phyloP scores from a whole-genome alignment of 257 asterid genomes.

The Lithospermum erythrorhizon region DNA sequence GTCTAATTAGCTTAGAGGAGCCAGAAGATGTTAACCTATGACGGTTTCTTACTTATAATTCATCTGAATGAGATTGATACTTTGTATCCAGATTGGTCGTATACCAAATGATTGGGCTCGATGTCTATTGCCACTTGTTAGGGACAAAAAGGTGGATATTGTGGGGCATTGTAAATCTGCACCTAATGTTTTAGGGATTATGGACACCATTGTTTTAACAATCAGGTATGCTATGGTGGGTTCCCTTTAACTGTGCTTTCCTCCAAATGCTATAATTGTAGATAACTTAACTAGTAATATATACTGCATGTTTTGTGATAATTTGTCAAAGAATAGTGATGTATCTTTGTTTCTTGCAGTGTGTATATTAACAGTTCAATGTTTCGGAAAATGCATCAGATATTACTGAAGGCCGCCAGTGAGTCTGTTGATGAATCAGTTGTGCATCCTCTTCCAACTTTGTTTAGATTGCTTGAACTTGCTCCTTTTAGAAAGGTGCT shows the following conservation, averaged over 20 bases:
- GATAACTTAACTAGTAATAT: background rate
- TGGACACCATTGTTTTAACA: constrained; percentile 66
- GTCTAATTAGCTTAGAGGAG: background rate
- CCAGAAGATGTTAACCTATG: background rate
- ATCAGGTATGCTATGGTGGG: constrained; percentile 39
- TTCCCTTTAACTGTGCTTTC: background rate
- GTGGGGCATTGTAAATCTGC: constrained; percentile 72
- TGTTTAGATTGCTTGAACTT: constrained; percentile 71
- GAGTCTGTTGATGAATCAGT: constrained; percentile 56
- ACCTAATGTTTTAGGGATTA: constrained; percentile 66
- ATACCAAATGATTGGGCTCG: constrained; percentile 97
- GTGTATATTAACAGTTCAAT: constrained; percentile 69
- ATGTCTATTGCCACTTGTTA: constrained; percentile 79
- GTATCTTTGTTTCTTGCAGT: constrained; percentile 33
- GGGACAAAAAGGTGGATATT: constrained; percentile 55
- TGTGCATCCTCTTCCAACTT: constrained; percentile 78
- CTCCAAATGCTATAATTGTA: background rate
- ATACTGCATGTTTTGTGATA: background rate
- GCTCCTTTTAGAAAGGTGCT: constrained; percentile 74
- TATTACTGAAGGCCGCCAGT: constrained; percentile 56
- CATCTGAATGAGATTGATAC: constrained; percentile 4
- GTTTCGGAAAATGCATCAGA: constrained; percentile 54
- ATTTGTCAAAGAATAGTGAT: constrained; percentile 10
- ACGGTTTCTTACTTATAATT: background rate
- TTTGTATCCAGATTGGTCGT: constrained; percentile 71